A percentile compares a stretch with the other conserved stretches of the same genome.
Conservation (phyloP, 768 basidiomycete genomes). For the Tulasnella sp. region DNA sequence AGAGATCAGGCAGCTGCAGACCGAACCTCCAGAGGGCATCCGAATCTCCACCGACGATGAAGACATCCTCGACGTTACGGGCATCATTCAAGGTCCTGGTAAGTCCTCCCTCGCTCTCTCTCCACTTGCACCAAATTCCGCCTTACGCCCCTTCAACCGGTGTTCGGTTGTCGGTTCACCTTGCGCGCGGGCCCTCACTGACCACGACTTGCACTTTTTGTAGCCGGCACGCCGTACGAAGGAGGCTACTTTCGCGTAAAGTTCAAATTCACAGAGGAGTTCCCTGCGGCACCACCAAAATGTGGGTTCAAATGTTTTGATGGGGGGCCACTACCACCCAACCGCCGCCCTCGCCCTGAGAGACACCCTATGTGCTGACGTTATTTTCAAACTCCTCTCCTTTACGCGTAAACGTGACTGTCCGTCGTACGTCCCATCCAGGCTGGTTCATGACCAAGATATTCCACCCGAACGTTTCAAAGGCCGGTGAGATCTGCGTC, state of each 20-base stretch:
- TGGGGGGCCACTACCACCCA: constrained; percentile 13
- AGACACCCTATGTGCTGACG: no score
- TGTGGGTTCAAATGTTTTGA: constrained; percentile 49
- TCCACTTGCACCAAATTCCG: neutral
- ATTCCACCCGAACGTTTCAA: constrained; percentile 94
- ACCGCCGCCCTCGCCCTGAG: constrained; percentile 2
- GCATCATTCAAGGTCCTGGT: constrained; percentile 90
- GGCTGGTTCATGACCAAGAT: constrained; percentile 93
- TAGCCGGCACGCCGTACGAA: constrained; percentile 65
- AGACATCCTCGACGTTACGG: constrained; percentile 81
- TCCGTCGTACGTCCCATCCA: constrained; percentile 37
- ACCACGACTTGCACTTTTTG: neutral
- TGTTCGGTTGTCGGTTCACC: no score
- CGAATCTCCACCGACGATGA: constrained; percentile 81
- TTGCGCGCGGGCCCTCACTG: constrained; percentile 16
- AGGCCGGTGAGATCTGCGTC: constrained; percentile 88
- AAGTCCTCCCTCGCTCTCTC: constrained; percentile 36
- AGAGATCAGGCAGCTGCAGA: constrained; percentile 76
- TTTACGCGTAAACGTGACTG: constrained; percentile 6
- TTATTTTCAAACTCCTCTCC: no score
- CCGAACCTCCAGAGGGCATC: constrained; percentile 87
- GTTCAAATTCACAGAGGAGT: constrained; percentile 90
- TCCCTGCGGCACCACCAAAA: constrained; percentile 90
- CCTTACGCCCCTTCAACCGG: neutral
- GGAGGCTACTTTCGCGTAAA: constrained; percentile 70